These are phyloP conservation scores for Metschnikowia henanensis DNA, from an alignment of 805 yeast genomes.

Conservation along the genomic window DNA sequence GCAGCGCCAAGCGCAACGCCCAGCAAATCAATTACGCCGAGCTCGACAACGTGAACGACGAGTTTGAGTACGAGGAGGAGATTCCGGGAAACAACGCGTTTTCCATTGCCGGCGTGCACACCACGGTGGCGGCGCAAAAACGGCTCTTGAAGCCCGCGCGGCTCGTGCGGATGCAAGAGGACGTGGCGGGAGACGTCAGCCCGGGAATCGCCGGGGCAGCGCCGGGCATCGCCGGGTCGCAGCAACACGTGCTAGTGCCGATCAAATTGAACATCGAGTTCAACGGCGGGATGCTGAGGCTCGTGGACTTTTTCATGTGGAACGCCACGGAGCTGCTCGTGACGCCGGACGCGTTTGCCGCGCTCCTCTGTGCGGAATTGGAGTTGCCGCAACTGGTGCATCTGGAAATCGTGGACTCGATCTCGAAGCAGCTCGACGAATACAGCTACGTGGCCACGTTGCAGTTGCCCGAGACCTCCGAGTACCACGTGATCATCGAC, in stretches of 20 bases:
- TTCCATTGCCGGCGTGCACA: conserved; percentile 34
- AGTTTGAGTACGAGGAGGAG: conserved; percentile 33
- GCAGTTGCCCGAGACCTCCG: conserved; percentile 57
- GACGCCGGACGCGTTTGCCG: conserved; percentile 74
- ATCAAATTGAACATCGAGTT: conserved; percentile 62
- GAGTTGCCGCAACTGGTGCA: conserved; percentile 73
- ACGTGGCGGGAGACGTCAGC: conserved; percentile 4
- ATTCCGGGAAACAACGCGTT: conserved; percentile 14
- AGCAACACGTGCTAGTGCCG: conserved; percentile 55
- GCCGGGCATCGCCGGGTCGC: not conserved
- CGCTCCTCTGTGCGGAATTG: conserved; percentile 76
- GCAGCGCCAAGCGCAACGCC: conserved; percentile 73
- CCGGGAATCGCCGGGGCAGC: conserved; percentile 3
- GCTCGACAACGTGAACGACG: conserved; percentile 61
- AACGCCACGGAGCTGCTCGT: conserved; percentile 61
- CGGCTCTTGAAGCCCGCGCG: conserved; percentile 23
- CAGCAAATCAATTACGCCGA: conserved; percentile 82
- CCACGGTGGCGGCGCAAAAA: conserved; percentile 31
- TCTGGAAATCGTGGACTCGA: conserved; percentile 62
- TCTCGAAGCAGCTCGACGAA: conserved; percentile 80
- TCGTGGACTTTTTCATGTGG: conserved; percentile 76
- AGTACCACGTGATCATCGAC: conserved; percentile 75
- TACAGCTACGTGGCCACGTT: conserved; percentile 62
- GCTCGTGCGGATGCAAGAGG: conserved; percentile 10
- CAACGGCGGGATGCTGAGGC: conserved; percentile 44